Conservation (phyloP, 2,329 filamentous ascomycete genomes). For the Aspergillus sojae region DNA sequence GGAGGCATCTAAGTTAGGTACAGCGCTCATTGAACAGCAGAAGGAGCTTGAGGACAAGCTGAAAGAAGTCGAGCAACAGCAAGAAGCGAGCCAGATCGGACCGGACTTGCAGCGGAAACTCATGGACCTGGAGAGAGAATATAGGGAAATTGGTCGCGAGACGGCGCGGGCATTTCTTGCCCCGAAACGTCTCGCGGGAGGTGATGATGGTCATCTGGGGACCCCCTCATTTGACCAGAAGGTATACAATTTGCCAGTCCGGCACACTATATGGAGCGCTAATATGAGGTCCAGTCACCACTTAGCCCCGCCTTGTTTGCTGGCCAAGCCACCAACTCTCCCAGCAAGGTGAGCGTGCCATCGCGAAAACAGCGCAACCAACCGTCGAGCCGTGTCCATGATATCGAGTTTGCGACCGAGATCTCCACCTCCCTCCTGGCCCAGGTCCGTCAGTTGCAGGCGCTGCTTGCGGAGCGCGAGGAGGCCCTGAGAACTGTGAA, state of each 20-base stretch:
- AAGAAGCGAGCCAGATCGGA: constrained; percentile 75
- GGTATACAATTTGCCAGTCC: constrained; percentile 33
- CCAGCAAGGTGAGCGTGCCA: constrained; percentile 84
- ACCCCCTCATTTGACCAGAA: constrained; percentile 51
- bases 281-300: constrained; percentile 57
- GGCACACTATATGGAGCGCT: background rate
- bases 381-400: constrained; percentile 82
- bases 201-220: constrained; percentile 56
- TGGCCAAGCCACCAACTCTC: constrained; percentile 80
- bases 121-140: constrained; percentile 87
- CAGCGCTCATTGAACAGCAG: constrained; percentile 82
- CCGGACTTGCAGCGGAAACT: constrained; percentile 82
- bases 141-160: constrained; percentile 89
- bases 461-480: constrained; percentile 82
- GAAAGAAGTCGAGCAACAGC: constrained; percentile 78
- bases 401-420: constrained; percentile 97
- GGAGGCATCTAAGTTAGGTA: constrained; percentile 87
- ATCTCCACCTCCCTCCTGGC: constrained; percentile 92
- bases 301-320: constrained; percentile 78
- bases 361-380: constrained; percentile 90
- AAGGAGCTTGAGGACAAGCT: constrained; percentile 79
- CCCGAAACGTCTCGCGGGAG: constrained; percentile 76
- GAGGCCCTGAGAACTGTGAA: constrained; percentile 77
- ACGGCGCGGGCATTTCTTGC: constrained; percentile 85
- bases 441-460: constrained; percentile 90